Base-by-base conservation (phyloP, 768 basidiomycete genomes). In the Suillus subluteus region DNA sequence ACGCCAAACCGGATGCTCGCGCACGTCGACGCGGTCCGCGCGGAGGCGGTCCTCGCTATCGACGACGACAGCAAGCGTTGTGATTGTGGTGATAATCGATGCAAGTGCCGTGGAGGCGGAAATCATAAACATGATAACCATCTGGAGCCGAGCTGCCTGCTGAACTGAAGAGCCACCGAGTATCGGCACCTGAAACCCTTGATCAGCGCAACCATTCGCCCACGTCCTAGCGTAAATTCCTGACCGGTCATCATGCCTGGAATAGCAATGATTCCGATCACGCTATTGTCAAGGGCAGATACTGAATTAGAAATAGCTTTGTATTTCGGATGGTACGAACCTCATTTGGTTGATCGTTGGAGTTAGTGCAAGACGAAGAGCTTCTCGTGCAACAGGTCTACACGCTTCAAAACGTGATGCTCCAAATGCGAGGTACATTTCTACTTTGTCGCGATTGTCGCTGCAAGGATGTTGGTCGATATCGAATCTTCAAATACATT, bases 121-220 rank as follows among this genome's bases (percentile, higher is more conserved):
- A 55, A 96, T 93, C 91, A 96, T 92, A 78, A 96, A 96, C 88
- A 95, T 92, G 79, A 96, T 94, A 66, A 96, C 88, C 90, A 95
- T 95, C 71, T 96, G 95, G 18, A 96, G 79, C 62, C 88, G 87
- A 2, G 92, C 92, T 0, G 95, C 95, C 76, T 94, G 93, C 23
- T 92, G 84, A 50, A 96, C 91, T 38, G 90, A 89, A 13, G 91
- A 86, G 0, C 94, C 95, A 15, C 92, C 95, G 15, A 96, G 87
- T 67, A 96, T 90, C n/a, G 6, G 95, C 92, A 69, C 95, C 95
- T 0, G 92, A 94, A 92, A 96, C 94, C 92, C 94, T 95, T 21
- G 26, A 61, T 61, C 59, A 4, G 58, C 9, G 4, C 58, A 37
- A 30, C 58, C 15, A 13, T 63, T 62, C 23, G 18, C 4, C 16